Evolutionary conservation across 2,329 filamentous ascomycete species (phyloP).

Genomic region (Amauroascus verrucosus): DNA sequence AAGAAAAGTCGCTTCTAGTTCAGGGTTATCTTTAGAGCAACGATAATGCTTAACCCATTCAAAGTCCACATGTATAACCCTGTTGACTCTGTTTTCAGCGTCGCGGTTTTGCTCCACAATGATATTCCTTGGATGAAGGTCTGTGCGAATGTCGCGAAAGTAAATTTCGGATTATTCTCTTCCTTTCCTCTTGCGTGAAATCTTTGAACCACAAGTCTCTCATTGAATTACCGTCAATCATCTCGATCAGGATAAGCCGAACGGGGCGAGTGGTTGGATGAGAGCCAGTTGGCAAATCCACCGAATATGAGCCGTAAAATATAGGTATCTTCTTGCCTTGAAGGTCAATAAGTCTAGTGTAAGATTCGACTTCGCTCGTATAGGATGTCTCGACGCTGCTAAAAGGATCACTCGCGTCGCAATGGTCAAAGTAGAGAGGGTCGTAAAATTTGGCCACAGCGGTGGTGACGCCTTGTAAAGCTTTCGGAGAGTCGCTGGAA

Average conservation of each 20-base stretch:
- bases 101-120: neutral
- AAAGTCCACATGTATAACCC: neutral
- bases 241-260: constrained; percentile 16
- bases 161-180: too few relatives aligned
- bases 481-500: neutral
- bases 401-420: constrained; percentile 6
- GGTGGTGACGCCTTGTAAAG: neutral
- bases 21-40: neutral
- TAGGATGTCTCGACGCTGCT: neutral
- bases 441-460: constrained; percentile 11
- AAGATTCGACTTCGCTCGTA: constrained; percentile 5
- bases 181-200: constrained; percentile 10
- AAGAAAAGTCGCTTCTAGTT: neutral
- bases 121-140: constrained; percentile 16
- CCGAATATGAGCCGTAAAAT: constrained; percentile 22
- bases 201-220: constrained; percentile 6
- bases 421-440: constrained; percentile 10
- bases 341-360: constrained; percentile 14
- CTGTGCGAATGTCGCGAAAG: neutral
- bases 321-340: constrained; percentile 19
- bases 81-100: neutral
- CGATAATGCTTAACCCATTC: neutral
- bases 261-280: constrained; percentile 8
- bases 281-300: constrained; percentile 16
- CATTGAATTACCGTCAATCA: constrained; percentile 11